A percentile compares a stretch with the other conserved stretches of the same genome.
Evolutionary conservation across 768 basidiomycete genomes (phyloP).

Genomic region (Rhodosporidiobolus odoratus): DNA sequence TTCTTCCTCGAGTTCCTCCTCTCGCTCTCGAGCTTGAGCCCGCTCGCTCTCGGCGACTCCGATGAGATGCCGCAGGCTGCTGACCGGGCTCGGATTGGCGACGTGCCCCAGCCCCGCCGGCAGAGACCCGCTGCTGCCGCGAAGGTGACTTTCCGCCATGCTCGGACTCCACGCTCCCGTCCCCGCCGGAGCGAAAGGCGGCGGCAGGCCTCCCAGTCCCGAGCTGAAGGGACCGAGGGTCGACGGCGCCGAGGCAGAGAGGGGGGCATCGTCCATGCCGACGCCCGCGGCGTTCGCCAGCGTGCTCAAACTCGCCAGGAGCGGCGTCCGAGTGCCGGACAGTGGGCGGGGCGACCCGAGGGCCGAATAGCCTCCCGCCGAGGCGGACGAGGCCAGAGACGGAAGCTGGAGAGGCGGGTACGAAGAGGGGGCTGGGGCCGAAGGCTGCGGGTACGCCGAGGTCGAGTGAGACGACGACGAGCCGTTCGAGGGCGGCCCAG

Average conservation of each 20-base stretch:
- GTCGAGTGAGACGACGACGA: not conserved
- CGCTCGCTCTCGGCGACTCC: not conserved
- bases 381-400: no score
- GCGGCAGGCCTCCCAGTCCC: not conserved
- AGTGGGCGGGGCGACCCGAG: not conserved
- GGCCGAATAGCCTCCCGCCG: no score
- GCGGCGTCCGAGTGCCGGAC: not conserved
- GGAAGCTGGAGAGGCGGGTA: conserved; percentile 26
- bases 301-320: not conserved
- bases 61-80: not conserved
- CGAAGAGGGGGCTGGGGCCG: not conserved
- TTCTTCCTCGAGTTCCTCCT: not conserved
- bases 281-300: not conserved
- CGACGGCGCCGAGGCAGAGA: not conserved
- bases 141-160: not conserved
- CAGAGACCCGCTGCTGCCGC: not conserved
- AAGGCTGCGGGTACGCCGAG: conserved; percentile 4
- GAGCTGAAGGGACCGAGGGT: no score
- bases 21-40: not conserved
- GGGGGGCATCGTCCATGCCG: not conserved
- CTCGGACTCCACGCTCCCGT: not conserved
- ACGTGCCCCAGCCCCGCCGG: no score
- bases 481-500: not conserved
- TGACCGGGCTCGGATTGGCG: conserved; percentile 1
- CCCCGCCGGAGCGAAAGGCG: not conserved